Conservation (phyloP, 352 stramenopile species). For the Lagenidium sp. region DNA sequence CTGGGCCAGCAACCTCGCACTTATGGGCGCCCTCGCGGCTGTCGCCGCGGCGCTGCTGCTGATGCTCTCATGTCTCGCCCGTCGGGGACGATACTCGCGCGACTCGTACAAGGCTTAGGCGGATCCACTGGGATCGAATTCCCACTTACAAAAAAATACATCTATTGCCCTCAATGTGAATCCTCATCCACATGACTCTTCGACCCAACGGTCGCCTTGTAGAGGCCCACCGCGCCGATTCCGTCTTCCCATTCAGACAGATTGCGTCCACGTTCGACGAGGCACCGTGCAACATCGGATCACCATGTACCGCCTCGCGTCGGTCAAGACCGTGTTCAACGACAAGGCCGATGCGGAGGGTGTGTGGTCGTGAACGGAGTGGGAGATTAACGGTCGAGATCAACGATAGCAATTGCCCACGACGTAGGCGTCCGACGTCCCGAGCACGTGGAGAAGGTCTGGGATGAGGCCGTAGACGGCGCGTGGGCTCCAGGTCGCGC, state of each 20-base stretch:
- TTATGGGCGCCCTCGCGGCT: constrained; percentile 40
- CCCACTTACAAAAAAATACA: neutral
- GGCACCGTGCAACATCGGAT: too few relatives aligned
- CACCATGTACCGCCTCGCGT: constrained; percentile 22
- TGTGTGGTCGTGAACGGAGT: neutral
- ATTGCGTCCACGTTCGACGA: too few relatives aligned
- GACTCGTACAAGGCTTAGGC: constrained; percentile 11
- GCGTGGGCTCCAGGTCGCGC: constrained; percentile 56
- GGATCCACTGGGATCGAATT: too few relatives aligned
- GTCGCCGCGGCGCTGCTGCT: constrained; percentile 42
- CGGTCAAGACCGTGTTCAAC: constrained; percentile 18
- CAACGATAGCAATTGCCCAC: constrained; percentile 6
- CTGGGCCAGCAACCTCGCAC: constrained; percentile 46
- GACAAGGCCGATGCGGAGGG: constrained; percentile 15
- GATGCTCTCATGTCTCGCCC: constrained; percentile 49
- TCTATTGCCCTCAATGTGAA: too few relatives aligned
- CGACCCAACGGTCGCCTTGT: too few relatives aligned
- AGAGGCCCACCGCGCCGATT: too few relatives aligned
- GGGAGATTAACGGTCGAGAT: too few relatives aligned
- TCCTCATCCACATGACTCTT: too few relatives aligned
- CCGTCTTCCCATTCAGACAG: too few relatives aligned
- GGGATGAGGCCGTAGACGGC: constrained; percentile 50
- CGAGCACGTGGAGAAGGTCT: constrained; percentile 44
- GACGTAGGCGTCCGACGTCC: constrained; percentile 15
- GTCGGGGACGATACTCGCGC: constrained; percentile 18